Evolutionary conservation across 2,329 filamentous ascomycete genomes (phyloP).

Genomic region (Alternaria brassicicola): DNA sequence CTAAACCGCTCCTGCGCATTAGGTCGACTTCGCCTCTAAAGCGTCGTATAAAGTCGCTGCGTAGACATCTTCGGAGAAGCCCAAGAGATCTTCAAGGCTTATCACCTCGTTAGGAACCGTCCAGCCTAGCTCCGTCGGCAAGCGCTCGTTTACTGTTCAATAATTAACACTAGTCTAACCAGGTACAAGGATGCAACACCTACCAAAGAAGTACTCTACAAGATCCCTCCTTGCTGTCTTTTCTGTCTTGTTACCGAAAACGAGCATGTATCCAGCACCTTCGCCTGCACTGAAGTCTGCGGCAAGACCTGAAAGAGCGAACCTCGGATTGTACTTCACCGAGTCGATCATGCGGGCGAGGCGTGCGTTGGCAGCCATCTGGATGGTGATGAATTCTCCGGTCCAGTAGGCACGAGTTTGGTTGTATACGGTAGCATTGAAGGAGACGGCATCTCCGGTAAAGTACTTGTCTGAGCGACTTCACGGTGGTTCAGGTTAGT

Average conservation of each 20-base stretch:
- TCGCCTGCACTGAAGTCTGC: neutral
- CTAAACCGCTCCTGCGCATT: neutral
- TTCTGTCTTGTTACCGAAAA: neutral
- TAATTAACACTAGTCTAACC: neutral
- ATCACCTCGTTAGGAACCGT: neutral
- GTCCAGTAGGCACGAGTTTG: slow-evolving; percentile 46
- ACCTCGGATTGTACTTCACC: neutral
- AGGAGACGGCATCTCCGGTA: neutral
- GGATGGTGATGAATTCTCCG: neutral
- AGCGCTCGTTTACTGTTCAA: neutral
- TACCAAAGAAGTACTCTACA: slow-evolving; percentile 2
- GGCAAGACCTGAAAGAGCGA: neutral
- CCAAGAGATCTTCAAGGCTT: neutral
- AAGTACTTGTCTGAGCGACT: slow-evolving; percentile 2
- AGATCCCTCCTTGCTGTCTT: neutral
- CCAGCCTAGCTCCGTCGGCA: slow-evolving; percentile 2
- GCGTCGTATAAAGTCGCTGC: neutral
- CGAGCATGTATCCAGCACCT: slow-evolving; percentile 3
- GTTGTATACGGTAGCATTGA: slow-evolving; percentile 59
- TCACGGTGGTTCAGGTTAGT: neutral
- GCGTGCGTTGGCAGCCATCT: slow-evolving; percentile 11
- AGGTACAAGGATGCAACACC: neutral
- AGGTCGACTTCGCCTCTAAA: neutral
- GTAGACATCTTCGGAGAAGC: neutral
- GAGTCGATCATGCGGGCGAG: slow-evolving; percentile 10